Conservation (phyloP, 352 stramenopile species). For the Pythium insidiosum region DNA sequence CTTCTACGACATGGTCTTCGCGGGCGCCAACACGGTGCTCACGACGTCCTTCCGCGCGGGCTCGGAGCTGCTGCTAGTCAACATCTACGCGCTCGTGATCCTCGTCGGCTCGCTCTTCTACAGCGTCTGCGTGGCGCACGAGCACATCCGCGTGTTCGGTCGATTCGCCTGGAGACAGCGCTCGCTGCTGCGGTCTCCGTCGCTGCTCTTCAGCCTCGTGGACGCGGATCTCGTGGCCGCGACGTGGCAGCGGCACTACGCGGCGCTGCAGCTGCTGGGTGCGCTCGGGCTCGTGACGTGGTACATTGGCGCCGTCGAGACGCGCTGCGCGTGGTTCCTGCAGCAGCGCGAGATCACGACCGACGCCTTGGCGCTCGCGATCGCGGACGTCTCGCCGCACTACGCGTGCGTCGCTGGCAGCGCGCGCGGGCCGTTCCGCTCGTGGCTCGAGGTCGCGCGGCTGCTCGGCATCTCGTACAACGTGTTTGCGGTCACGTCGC, state of each 20-base stretch:
- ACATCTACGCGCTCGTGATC: conserved; percentile 12
- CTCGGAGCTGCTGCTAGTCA: conserved; percentile 11
- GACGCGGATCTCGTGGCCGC: background rate
- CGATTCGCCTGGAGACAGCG: background rate
- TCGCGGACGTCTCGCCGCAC: conserved; percentile 7
- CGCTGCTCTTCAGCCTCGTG: background rate
- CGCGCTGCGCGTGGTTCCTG: conserved; percentile 14
- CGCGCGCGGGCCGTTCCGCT: background rate
- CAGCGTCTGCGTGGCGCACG: conserved; percentile 5
- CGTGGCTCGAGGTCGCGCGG: conserved; percentile 2
- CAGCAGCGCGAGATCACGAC: conserved; percentile 8
- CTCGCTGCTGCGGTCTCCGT: background rate
- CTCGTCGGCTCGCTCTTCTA: conserved; percentile 9
- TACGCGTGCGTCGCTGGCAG: conserved; percentile 13
- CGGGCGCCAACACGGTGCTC: conserved; percentile 11
- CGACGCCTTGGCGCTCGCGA: background rate
- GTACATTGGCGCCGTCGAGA: conserved; percentile 15
- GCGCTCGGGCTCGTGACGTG: conserved; percentile 8
- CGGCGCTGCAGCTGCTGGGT: conserved; percentile 1
- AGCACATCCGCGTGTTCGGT: background rate
- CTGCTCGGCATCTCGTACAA: conserved; percentile 15
- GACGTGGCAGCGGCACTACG: conserved; percentile 1
- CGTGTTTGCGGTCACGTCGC: conserved; percentile 12
- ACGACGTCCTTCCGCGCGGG: conserved; percentile 11
- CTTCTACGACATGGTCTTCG: conserved; percentile 6